Conservation (phyloP, 73 alveolate genomes). For the Tetrahymena thermophila region DNA sequence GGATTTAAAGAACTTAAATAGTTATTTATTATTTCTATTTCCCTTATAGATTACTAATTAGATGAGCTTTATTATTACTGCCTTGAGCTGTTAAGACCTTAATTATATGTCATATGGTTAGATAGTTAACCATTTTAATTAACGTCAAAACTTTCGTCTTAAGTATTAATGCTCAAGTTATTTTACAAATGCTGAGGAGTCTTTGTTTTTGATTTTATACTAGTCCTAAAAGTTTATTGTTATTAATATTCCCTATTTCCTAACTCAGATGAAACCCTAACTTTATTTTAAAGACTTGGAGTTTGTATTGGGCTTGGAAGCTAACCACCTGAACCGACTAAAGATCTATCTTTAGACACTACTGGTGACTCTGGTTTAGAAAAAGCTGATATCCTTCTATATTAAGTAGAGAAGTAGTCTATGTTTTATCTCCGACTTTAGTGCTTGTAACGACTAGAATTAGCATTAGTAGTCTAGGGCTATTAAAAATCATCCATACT, state of each 20-base stretch:
- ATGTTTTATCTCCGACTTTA: neutral
- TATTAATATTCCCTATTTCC: neutral
- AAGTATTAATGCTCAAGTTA: neutral
- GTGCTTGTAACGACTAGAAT: neutral
- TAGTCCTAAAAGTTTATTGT: neutral
- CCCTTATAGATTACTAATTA: neutral
- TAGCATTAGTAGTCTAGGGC: neutral
- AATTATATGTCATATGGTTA: neutral
- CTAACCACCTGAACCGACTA: neutral
- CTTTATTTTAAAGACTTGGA: neutral
- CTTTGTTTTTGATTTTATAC: neutral
- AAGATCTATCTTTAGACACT: neutral
- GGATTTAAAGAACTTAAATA: neutral
- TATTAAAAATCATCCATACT: neutral
- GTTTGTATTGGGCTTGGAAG: neutral
- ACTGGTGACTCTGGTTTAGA: neutral
- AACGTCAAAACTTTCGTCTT: neutral
- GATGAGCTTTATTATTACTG: neutral
- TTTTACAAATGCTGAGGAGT: neutral
- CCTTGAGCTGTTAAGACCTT: neutral
- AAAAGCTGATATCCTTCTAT: neutral
- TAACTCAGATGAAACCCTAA: neutral
- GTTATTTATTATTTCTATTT: neutral
- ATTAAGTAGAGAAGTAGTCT: neutral
- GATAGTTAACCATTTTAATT: neutral